Evolutionary conservation across 2,329 filamentous ascomycete genomes (phyloP).

Genomic region (Cercospora citrullina): DNA sequence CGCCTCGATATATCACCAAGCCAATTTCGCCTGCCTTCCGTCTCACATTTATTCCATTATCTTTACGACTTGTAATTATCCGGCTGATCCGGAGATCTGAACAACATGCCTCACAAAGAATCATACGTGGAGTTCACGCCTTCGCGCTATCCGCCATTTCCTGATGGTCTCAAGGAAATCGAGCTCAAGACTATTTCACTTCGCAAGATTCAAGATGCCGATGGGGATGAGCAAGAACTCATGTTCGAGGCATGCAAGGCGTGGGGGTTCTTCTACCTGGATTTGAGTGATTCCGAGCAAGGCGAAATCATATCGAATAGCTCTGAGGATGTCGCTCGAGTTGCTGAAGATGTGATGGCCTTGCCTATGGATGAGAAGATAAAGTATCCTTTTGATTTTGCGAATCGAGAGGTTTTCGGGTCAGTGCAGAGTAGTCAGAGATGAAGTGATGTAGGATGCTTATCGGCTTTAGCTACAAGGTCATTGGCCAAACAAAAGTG

Average conservation of each 20-base stretch:
- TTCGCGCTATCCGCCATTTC: conserved; percentile 45
- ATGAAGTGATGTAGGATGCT: background rate
- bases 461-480: conserved; percentile 33
- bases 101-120: conserved; percentile 37
- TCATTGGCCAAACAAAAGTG: conserved; percentile 49
- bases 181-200: conserved; percentile 43
- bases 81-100: background rate
- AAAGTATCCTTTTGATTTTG: conserved; percentile 51
- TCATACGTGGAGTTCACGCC: conserved; percentile 36
- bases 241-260: conserved; percentile 48
- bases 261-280: conserved; percentile 59
- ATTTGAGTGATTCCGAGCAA: conserved; percentile 42
- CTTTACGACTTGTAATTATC: background rate
- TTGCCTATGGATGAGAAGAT: conserved; percentile 50
- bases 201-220: conserved; percentile 40
- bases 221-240: conserved; percentile 40
- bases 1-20: background rate
- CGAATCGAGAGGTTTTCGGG: conserved; percentile 43
- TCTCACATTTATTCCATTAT: background rate
- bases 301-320: conserved; percentile 34
- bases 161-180: conserved; percentile 34
- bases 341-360: conserved; percentile 51
- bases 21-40: background rate
- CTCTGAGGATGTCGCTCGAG: conserved; percentile 33
- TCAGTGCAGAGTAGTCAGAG: background rate